Evolutionary conservation across 225 moss, liverwort and hornwort species (phyloP).

Genomic region (Pleurozium schreberi): DNA sequence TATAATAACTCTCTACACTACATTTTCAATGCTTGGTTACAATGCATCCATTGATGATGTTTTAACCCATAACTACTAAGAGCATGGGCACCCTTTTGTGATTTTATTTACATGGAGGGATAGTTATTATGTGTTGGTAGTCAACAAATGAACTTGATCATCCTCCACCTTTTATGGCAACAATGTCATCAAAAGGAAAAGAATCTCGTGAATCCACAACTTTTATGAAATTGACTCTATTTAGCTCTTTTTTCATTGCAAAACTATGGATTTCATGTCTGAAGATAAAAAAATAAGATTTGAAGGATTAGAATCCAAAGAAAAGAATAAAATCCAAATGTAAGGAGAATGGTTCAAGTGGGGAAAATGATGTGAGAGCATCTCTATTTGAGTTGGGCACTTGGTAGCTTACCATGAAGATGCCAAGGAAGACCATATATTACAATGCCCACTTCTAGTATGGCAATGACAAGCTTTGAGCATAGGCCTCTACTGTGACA

Average conservation of each 20-base stretch:
- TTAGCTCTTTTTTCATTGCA: not conserved
- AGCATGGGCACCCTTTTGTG: accelerated
- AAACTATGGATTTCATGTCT: accelerated
- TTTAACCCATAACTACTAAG: not conserved
- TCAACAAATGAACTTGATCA: not conserved
- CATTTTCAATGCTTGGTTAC: not conserved
- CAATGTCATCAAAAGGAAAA: not conserved
- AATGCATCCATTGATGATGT: not conserved
- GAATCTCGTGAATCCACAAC: accelerated
- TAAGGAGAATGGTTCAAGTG: not conserved
- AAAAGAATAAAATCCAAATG: not conserved
- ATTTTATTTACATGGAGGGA: accelerated
- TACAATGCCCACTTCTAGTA: not conserved
- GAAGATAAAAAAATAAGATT: accelerated
- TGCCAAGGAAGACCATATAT: not conserved
- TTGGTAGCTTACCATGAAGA: accelerated
- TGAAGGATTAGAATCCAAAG: not conserved
- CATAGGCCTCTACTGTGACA: accelerated
- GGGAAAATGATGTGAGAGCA: no score
- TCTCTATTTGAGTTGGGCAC: accelerated
- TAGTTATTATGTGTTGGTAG: not conserved
- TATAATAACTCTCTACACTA: no score
- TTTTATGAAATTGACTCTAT: not conserved
- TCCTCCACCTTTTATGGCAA: accelerated
- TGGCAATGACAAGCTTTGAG: accelerated